phyloP scores from a whole-genome alignment of 2,329 filamentous ascomycete genomes.

The Beauveria rudraprayagi region DNA sequence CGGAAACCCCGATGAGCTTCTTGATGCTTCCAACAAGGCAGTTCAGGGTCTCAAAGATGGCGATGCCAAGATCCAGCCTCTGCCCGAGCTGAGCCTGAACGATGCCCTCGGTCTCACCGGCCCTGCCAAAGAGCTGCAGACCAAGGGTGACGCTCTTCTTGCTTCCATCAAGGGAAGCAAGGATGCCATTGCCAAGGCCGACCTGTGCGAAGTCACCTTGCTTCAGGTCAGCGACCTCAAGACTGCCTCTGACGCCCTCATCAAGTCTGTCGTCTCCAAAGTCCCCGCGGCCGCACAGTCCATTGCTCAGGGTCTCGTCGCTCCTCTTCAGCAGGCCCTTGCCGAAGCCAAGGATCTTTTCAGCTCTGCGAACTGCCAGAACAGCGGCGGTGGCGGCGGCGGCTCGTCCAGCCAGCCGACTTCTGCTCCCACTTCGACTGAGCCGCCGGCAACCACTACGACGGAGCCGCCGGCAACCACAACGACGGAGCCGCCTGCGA shows the following conservation, averaged over 20 bases:
- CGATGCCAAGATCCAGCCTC: slow-evolving; percentile 13
- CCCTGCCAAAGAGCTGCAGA: slow-evolving; percentile 18
- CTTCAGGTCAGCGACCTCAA: slow-evolving; percentile 19
- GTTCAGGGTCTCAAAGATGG: slow-evolving; percentile 15
- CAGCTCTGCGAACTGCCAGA: slow-evolving; percentile 23
- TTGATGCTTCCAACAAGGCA: slow-evolving; percentile 17
- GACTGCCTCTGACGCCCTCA: slow-evolving; percentile 20
- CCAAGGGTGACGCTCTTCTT: slow-evolving; percentile 19
- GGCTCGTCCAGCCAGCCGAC: not conserved
- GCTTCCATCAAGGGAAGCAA: slow-evolving; percentile 21
- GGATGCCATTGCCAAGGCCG: slow-evolving; percentile 20
- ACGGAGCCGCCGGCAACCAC: not conserved
- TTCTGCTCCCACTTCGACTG: not conserved
- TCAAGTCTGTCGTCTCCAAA: slow-evolving; percentile 22
- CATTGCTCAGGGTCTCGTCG: slow-evolving; percentile 21
- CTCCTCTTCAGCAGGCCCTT: slow-evolving; percentile 18
- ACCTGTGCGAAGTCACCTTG: slow-evolving; percentile 20
- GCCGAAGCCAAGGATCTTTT: slow-evolving; percentile 19
- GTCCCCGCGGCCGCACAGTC: slow-evolving; percentile 21
- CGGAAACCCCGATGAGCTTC: slow-evolving; percentile 16
- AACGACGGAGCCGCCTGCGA: not conserved
- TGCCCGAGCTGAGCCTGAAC: slow-evolving; percentile 11
- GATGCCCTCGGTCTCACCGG: slow-evolving; percentile 15
- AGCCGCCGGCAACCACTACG: not conserved
- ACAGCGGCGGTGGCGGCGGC: slow-evolving; percentile 11